A percentile compares a stretch with the other conserved stretches of the same genome.
These are phyloP conservation scores for Tribonema minus DNA, from an alignment of 108 stramenopile genomes.

Conservation along the genomic window DNA sequence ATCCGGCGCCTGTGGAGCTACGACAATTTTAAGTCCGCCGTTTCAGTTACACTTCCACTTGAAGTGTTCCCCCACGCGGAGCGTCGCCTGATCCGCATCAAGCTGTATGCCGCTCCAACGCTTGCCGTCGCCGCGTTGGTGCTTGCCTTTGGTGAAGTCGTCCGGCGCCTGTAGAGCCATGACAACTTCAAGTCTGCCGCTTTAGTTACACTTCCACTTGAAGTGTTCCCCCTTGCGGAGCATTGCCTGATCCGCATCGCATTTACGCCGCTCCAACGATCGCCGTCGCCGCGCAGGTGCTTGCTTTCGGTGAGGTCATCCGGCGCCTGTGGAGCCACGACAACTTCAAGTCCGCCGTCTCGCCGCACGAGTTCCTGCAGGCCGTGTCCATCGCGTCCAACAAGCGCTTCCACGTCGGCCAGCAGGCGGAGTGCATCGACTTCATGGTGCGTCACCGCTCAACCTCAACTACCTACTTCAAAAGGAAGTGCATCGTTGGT, in stretches of 20 bases:
- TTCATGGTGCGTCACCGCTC: slow-evolving; percentile 59
- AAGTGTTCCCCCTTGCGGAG: not conserved
- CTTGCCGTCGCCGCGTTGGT: too few species aligned
- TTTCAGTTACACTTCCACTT: too few species aligned
- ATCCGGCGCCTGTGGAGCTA: slow-evolving; percentile 88
- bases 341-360: slow-evolving; percentile 85
- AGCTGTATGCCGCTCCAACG: too few species aligned
- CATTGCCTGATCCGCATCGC: not conserved
- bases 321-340: slow-evolving; percentile 86
- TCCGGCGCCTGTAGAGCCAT: slow-evolving; percentile 86
- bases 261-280: not conserved
- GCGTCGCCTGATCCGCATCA: not conserved
- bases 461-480: too few species aligned
- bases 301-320: slow-evolving; percentile 80
- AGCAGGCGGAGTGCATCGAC: slow-evolving; percentile 82
- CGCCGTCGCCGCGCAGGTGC: slow-evolving; percentile 42
- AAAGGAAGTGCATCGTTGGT: too few species aligned
- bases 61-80: too few species aligned
- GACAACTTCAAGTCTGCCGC: slow-evolving; percentile 84
- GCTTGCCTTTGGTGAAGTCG: slow-evolving; percentile 76
- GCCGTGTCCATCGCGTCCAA: slow-evolving; percentile 75
- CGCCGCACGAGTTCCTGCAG: slow-evolving; percentile 91
- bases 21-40: slow-evolving; percentile 80
- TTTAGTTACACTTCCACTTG: too few species aligned
- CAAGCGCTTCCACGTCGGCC: slow-evolving; percentile 76